Evolutionary conservation across 768 basidiomycete species (phyloP), one percentile per base, ranked within the genome.

Genomic region (Hygrophoropsis aurantiaca): DNA sequence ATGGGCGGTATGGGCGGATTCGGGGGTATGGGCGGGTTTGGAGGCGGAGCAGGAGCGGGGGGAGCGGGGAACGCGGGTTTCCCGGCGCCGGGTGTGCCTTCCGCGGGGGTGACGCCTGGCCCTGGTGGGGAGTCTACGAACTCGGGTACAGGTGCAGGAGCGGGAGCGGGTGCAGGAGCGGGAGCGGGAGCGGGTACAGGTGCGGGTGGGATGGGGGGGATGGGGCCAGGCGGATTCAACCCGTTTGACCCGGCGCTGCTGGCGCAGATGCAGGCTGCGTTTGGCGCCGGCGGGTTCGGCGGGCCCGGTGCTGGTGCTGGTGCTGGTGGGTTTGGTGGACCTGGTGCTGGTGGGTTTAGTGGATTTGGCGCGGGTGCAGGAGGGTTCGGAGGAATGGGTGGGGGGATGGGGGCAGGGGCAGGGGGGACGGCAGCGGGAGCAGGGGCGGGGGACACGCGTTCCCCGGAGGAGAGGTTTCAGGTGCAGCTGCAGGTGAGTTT

Each of bases 381-480:
- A 13, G 58, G 52, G n/a, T 56, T 59, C 20, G 60, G 53, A 16
- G 41, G 40, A 54, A 39, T 44, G n/a, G n/a, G n/a, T 56, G 25
- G 62, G 64, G 35, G 69, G 56, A 7, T 55, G 62, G 27, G 53
- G 4, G 54, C 69, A 3, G 70, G 77, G 8, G 64, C 76, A 3
- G 62, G n/a, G n/a, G n/a, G n/a, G n/a, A n/a, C n/a, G n/a, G n/a
- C n/a, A n/a, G n/a, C n/a, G n/a, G n/a, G n/a, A n/a, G n/a, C n/a
- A n/a, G n/a, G 78, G 0, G 84, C 90, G 7, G 70, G 81, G 1
- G 89, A 92, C 60, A 67, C 80, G 4, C 72, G 90, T 58, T 76
- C 89, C 15, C 85, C 93, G 1, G 95, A 98, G 63, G 95, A 95
- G 72, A 75, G 94, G 40, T 98, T 90, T 75, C 88, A 94, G 59